Conservation (phyloP, 2,329 filamentous ascomycete genomes). For the Paecilomyces variotii region DNA sequence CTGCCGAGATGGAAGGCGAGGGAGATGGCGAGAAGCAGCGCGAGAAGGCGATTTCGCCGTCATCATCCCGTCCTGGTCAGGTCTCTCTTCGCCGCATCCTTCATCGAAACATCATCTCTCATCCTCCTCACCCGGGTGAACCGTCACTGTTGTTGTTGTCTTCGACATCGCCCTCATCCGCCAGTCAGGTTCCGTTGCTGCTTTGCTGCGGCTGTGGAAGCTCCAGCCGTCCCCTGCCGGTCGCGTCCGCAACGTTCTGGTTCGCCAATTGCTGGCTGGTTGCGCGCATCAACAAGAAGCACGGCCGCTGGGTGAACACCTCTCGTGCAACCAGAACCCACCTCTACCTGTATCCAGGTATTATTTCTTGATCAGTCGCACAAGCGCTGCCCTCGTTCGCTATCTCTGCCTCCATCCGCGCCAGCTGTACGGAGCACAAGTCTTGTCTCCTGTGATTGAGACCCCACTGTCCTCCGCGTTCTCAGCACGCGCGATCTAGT, state of each 20-base stretch:
- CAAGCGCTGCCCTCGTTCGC: background rate
- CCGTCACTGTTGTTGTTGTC: background rate
- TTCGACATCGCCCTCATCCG: background rate
- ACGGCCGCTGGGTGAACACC: background rate
- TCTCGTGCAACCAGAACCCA: background rate
- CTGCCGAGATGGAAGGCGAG: background rate
- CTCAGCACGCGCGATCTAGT: background rate
- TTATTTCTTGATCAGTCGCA: background rate
- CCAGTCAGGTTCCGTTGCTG: background rate
- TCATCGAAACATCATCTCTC: background rate
- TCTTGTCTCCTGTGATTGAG: background rate
- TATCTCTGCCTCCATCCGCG: background rate
- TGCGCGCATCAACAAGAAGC: constrained; percentile 11
- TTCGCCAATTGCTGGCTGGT: constrained; percentile 29
- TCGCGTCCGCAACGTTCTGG: constrained; percentile 17
- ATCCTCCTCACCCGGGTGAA: background rate
- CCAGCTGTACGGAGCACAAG: background rate
- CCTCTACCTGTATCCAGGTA: background rate
- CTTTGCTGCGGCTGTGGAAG: background rate
- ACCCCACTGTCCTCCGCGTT: background rate
- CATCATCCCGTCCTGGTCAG: background rate
- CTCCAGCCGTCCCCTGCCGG: constrained; percentile 1
- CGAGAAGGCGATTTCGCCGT: background rate
- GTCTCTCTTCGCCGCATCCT: background rate
- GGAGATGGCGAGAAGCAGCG: background rate